Percentiles rank a stretch among this genome's conserved stretches.
Conservation (phyloP, 352 stramenopile species). For the Bremia lactucae region DNA sequence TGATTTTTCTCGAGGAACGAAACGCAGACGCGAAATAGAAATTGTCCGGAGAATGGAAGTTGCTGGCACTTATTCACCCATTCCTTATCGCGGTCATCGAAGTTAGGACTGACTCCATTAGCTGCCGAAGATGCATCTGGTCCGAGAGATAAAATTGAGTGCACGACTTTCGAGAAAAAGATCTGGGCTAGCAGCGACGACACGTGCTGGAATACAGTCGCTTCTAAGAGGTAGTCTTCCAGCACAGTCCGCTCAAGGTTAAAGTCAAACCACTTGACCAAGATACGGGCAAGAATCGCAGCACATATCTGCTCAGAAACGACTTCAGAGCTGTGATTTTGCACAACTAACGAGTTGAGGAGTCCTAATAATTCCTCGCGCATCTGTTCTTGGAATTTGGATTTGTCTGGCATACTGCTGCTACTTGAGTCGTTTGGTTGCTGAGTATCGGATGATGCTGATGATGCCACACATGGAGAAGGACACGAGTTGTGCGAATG, state of each 20-base stretch:
- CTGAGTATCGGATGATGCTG: constrained; percentile 9
- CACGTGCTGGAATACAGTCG: constrained; percentile 46
- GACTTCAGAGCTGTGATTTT: constrained; percentile 20
- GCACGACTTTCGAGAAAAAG: constrained; percentile 65
- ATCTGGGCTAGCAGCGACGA: constrained; percentile 53
- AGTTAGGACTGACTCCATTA: constrained; percentile 13
- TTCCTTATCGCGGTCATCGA: constrained; percentile 67
- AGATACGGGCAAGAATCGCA: constrained; percentile 60
- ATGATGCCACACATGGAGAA: not conserved
- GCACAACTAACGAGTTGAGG: constrained; percentile 51
- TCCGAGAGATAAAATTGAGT: constrained; percentile 27
- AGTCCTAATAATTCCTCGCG: constrained; percentile 52
- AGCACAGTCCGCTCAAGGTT: constrained; percentile 40
- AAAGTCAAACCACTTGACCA: constrained; percentile 83
- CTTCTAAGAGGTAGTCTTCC: constrained; percentile 53
- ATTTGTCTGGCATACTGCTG: no score
- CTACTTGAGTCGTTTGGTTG: constrained; percentile 16
- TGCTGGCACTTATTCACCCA: constrained; percentile 69
- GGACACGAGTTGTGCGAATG: constrained; percentile 42
- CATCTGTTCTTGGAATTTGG: constrained; percentile 47
- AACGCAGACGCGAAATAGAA: constrained; percentile 66
- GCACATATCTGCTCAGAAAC: constrained; percentile 37
- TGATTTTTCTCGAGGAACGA: constrained; percentile 38
- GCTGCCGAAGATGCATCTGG: constrained; percentile 4
- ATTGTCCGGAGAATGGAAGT: constrained; percentile 68